Evolutionary conservation across 2,329 filamentous ascomycete species (phyloP).

Genomic region (Fusarium fracticaudum): DNA sequence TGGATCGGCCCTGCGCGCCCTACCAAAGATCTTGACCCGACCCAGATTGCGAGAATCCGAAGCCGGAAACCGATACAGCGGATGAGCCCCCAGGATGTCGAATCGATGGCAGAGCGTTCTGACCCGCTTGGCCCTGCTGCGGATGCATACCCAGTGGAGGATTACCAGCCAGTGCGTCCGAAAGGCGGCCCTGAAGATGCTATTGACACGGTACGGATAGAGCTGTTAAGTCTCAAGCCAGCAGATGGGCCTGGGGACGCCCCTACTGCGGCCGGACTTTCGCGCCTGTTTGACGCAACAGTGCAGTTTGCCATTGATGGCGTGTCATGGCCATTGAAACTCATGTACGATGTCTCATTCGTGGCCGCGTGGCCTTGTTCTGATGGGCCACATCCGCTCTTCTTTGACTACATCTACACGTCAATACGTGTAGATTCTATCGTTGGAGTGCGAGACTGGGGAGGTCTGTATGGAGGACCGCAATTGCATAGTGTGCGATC

Average conservation of each 20-base stretch:
- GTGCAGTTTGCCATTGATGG: conserved; percentile 72
- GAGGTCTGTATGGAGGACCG: conserved; percentile 52
- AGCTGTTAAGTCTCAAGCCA: conserved; percentile 70
- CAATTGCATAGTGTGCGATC: conserved; percentile 47
- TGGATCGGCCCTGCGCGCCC: conserved; percentile 80
- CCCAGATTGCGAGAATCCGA: conserved; percentile 76
- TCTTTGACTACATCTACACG: conserved; percentile 74
- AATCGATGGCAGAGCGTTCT: conserved; percentile 72
- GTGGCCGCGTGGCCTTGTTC: conserved; percentile 72
- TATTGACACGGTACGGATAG: conserved; percentile 74
- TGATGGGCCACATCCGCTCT: conserved; percentile 73
- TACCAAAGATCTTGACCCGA: conserved; percentile 71
- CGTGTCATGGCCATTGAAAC: conserved; percentile 69
- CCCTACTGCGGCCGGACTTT: conserved; percentile 43
- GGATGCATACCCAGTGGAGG: conserved; percentile 70
- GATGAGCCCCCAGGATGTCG: conserved; percentile 67
- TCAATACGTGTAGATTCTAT: conserved; percentile 71
- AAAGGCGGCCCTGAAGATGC: conserved; percentile 63
- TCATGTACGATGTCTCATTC: conserved; percentile 73
- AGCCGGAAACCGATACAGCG: conserved; percentile 66
- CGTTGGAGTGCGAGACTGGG: conserved; percentile 74
- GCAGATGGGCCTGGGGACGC: conserved; percentile 44
- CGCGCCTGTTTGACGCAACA: conserved; percentile 66
- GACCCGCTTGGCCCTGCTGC: conserved; percentile 74
- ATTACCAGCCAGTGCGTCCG: conserved; percentile 71